Percentiles rank a stretch among this genome's conserved stretches.
phyloP scores from a whole-genome alignment of 805 yeast species.

The Candida morakotiae region DNA sequence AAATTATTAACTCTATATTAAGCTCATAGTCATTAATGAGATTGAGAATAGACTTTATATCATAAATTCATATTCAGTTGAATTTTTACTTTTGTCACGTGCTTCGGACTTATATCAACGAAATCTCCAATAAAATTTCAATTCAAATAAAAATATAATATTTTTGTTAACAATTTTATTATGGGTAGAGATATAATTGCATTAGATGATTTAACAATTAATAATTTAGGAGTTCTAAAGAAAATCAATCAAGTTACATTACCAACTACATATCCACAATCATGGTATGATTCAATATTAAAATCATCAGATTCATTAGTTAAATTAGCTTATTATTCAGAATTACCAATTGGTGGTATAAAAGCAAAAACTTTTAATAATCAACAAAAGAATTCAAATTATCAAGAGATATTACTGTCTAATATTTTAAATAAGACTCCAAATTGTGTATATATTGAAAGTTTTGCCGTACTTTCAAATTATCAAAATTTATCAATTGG shows the following conservation, averaged over 20 bases:
- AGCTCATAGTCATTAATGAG: too few relatives aligned
- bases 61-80: too few relatives aligned
- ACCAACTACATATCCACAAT: slow-evolving; percentile 49
- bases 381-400: slow-evolving; percentile 22
- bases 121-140: not conserved
- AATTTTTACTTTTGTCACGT: too few relatives aligned
- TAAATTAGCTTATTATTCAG: slow-evolving; percentile 63
- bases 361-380: slow-evolving; percentile 51
- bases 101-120: not conserved
- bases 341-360: slow-evolving; percentile 77
- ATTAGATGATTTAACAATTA: slow-evolving; percentile 54
- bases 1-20: too few relatives aligned
- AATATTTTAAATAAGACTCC: slow-evolving; percentile 32
- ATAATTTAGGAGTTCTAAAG: slow-evolving; percentile 57
- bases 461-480: slow-evolving; percentile 61
- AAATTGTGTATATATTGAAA: slow-evolving; percentile 58
- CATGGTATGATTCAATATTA: slow-evolving; percentile 49
- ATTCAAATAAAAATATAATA: too few relatives aligned
- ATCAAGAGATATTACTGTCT: slow-evolving; percentile 13
- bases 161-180: too few relatives aligned
- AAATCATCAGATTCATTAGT: slow-evolving; percentile 45
- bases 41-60: too few relatives aligned
- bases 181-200: slow-evolving; percentile 41
- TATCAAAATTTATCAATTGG: slow-evolving; percentile 67
- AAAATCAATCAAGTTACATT: slow-evolving; percentile 50